Evolutionary conservation across 2,329 filamentous ascomycete genomes (phyloP), one percentile per base, ranked within the genome.

Genomic region (Hypoxylon sp.): DNA sequence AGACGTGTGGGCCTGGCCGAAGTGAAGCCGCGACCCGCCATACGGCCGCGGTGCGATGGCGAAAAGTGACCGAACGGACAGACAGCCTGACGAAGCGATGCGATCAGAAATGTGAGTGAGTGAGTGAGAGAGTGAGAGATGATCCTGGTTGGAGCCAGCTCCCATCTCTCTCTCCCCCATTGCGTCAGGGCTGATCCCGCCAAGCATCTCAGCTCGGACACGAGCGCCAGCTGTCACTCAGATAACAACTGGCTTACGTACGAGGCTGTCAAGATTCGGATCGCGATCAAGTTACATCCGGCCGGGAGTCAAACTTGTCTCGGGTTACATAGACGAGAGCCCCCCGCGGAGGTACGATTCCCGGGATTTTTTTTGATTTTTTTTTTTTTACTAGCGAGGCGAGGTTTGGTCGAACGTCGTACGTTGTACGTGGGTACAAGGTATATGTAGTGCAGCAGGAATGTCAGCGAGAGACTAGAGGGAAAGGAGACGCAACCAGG

Each of bases 1-100:
- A 67, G 86, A 87, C 27, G 82, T 84, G 24, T 88, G 80, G 79
- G 83, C 86, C 68, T 88, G 85, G 85, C 82, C 84, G 13, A 74
- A 73, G 52, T 70, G 52, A 60, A 52, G 32, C 55, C 50, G 62
- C 52, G 19, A 15, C 53, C 60, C 46, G 52, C 47, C 24, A 11
- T 64, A 62, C 42, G 51, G 35, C 50, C 44, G 50, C 44, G 27
- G 42, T 50, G 29, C 32, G 55, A 47, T 42, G 3, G 8, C 15
- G 21, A 53, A 29, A 35, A 27, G 31, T 10, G 29, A 27, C 29
- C 13, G 27, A 10, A 10, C 11, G 48, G 57, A 57, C 21, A 44
- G 44, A 15, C 24, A 27, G 24, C 24, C 32, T 32, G 31, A 39
- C 39, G 37, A 44, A 32, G 39, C 52, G 53, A 67, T 35, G 24